Conservation (phyloP, 352 stramenopile species). For the Aphanomyces invadans region DNA sequence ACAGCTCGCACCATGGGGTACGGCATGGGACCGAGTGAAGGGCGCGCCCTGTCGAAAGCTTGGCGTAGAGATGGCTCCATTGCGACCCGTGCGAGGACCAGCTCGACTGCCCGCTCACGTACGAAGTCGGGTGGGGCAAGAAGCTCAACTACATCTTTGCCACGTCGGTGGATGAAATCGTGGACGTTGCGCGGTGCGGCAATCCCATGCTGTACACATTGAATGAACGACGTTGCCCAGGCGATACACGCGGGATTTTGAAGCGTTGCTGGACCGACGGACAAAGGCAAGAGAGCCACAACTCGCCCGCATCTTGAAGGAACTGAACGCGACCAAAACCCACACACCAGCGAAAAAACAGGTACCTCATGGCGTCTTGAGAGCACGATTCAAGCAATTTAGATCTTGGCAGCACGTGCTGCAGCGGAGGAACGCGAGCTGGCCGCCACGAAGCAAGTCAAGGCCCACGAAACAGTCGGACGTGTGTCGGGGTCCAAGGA, state of each 20-base stretch:
- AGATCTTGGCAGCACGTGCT: constrained; percentile 35
- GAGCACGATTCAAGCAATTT: neutral
- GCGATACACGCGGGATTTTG: constrained; percentile 65
- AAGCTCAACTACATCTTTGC: constrained; percentile 90
- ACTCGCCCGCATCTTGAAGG: constrained; percentile 41
- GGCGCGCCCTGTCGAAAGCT: too few relatives aligned
- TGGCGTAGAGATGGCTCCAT: constrained; percentile 80
- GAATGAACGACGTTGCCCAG: too few relatives aligned
- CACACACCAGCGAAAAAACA: constrained; percentile 28
- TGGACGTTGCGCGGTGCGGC: constrained; percentile 75
- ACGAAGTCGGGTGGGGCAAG: constrained; percentile 94
- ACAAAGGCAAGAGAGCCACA: constrained; percentile 59
- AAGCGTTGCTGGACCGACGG: constrained; percentile 50
- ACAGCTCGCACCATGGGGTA: constrained; percentile 50
- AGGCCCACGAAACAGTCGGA: constrained; percentile 47
- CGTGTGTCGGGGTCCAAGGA: constrained; percentile 70
- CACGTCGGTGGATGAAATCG: constrained; percentile 78
- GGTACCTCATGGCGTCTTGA: neutral
- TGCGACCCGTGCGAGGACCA: constrained; percentile 91
- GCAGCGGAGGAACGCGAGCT: constrained; percentile 46
- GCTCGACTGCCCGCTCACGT: constrained; percentile 89
- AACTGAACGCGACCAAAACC: constrained; percentile 46
- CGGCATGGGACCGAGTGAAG: neutral
- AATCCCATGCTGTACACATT: neutral
- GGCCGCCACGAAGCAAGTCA: constrained; percentile 27